phyloP scores from a whole-genome alignment of 352 stramenopile genomes.

The Thraustochytrium striatum region DNA sequence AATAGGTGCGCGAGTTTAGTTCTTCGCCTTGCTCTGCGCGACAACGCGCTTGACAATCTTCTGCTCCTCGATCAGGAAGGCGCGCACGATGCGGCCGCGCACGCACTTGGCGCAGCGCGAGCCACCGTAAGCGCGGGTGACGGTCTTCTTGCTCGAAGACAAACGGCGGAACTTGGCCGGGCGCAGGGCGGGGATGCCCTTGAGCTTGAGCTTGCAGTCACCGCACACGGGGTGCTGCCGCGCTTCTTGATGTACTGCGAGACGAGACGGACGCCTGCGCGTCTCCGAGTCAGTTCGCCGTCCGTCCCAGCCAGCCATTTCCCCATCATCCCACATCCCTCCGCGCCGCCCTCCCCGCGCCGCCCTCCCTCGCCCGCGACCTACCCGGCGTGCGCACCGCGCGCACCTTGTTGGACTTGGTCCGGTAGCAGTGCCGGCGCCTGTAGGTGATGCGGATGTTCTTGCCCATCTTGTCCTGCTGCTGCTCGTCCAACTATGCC shows the following conservation, averaged over 20 bases:
- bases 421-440: conserved; percentile 94
- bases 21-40: conserved; percentile 67
- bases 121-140: conserved; percentile 93
- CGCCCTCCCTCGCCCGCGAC: conserved; percentile 12
- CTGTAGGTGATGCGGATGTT: conserved; percentile 90
- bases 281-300: too few relatives aligned
- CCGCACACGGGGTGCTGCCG: conserved; percentile 85
- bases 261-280: conserved; percentile 78
- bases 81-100: conserved; percentile 88
- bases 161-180: conserved; percentile 68
- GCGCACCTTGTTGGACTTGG: conserved; percentile 84
- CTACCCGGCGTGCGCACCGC: conserved; percentile 91
- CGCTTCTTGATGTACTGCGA: conserved; percentile 91
- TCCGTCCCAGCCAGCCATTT: too few relatives aligned
- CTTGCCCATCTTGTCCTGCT: conserved; percentile 86
- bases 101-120: conserved; percentile 87
- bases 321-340: not conserved
- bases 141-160: conserved; percentile 86
- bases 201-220: conserved; percentile 88
- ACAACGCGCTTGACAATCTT: conserved; percentile 99
- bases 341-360: not conserved
- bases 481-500: too few relatives aligned
- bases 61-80: conserved; percentile 99
- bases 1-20: conserved; percentile 36
- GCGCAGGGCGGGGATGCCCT: conserved; percentile 49